These are phyloP conservation scores for Galerina sulciceps DNA, from an alignment of 768 basidiomycete genomes.

Conservation along the genomic window DNA sequence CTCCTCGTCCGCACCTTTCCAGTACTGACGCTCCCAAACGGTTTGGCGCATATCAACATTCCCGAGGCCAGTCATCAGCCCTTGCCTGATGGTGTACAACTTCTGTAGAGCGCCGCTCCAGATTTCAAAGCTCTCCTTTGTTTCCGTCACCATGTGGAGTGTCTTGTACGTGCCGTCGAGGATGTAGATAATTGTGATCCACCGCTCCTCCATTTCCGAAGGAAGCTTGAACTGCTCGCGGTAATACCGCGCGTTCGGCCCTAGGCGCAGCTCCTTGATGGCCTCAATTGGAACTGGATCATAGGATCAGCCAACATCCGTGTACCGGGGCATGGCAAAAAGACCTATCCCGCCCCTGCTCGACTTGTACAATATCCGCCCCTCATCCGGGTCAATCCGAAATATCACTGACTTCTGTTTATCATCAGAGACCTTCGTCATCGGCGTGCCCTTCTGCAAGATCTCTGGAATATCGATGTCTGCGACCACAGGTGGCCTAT, in stretches of 20 bases:
- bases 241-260: constrained; percentile 71
- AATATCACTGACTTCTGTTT: constrained; percentile 72
- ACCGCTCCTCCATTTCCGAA: constrained; percentile 64
- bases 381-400: constrained; percentile 75
- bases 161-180: constrained; percentile 81
- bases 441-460: constrained; percentile 62
- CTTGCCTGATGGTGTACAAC: constrained; percentile 66
- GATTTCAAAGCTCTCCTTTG: constrained; percentile 48
- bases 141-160: constrained; percentile 80
- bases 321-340: constrained; percentile 26
- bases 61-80: constrained; percentile 71
- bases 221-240: constrained; percentile 71
- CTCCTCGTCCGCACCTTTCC: constrained; percentile 72
- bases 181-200: constrained; percentile 88
- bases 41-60: constrained; percentile 65
- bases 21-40: constrained; percentile 83
- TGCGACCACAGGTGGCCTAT: constrained; percentile 19
- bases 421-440: constrained; percentile 83
- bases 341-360: constrained; percentile 61
- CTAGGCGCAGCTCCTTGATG: constrained; percentile 86
- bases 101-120: constrained; percentile 66
- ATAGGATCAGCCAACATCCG: constrained; percentile 4
- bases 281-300: constrained; percentile 78
- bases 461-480: constrained; percentile 54
- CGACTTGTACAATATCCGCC: constrained; percentile 74